Evolutionary conservation across 331 rosid species (phyloP).

Genomic region (Stylosanthes scabra): DNA sequence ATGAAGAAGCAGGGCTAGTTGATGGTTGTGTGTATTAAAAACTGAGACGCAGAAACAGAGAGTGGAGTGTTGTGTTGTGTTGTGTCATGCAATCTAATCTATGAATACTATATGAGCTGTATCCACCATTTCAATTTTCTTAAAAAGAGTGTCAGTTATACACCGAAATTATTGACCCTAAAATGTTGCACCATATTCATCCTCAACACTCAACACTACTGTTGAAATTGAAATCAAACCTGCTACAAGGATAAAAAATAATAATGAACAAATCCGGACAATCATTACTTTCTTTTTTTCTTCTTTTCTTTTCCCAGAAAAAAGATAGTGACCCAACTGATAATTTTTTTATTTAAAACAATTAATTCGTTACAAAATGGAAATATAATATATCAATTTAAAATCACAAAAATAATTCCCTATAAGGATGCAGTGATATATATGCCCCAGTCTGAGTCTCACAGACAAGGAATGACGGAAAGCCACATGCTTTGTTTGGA

Average conservation of each 20-base stretch:
- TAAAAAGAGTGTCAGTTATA: background rate
- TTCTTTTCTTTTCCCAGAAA: no score
- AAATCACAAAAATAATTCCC: no score
- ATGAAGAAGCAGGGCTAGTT: conserved; percentile 3
- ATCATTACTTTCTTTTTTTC: no score
- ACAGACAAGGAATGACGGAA: background rate
- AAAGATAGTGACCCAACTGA: no score
- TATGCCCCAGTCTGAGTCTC: background rate
- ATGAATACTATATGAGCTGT: conserved; percentile 44
- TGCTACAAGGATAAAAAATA: background rate
- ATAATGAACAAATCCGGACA: no score
- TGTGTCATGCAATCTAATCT: background rate
- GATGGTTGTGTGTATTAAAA: background rate
- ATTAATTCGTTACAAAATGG: no score
- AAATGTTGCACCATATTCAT: background rate
- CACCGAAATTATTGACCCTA: background rate
- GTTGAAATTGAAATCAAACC: background rate
- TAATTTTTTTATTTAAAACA: no score
- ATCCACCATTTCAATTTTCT: conserved; percentile 25
- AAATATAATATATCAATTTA: no score
- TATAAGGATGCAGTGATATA: background rate
- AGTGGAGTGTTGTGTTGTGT: no score
- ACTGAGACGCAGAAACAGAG: background rate
- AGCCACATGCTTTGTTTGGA: background rate
- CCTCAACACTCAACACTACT: no score